Conservation (phyloP, 495 filamentous ascomycete genomes). For the Neurospora sp. region DNA sequence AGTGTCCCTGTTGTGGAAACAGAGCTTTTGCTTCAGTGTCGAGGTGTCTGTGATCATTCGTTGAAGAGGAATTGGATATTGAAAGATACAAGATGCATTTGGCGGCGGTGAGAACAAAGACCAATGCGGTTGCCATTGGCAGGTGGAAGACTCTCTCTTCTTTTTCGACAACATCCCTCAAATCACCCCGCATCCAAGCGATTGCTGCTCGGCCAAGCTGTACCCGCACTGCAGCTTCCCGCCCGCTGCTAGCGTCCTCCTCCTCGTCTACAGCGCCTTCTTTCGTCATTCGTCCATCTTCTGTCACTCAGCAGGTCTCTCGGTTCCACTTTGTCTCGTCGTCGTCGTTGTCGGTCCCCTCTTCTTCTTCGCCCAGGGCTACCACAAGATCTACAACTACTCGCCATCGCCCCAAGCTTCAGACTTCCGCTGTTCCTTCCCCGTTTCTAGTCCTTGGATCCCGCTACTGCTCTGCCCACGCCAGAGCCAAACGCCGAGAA, state of each 20-base stretch:
- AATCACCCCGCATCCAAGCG: not conserved
- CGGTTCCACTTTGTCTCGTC: not conserved
- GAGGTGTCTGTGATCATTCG: not conserved
- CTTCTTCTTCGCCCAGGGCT: not conserved
- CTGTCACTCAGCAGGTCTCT: not conserved
- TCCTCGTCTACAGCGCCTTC: constrained; percentile 5
- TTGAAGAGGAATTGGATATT: not conserved
- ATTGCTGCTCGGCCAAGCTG: not conserved
- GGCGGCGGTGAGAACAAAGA: not conserved
- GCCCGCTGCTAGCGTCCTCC: constrained; percentile 1
- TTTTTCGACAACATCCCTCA: not conserved
- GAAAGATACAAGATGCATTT: not conserved
- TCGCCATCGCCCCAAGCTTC: not conserved
- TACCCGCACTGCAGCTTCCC: not conserved
- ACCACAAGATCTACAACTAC: not conserved
- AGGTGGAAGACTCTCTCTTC: not conserved
- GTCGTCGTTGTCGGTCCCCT: not conserved
- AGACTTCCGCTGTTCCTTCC: not conserved
- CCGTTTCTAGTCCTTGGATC: not conserved
- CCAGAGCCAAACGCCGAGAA: constrained; percentile 7
- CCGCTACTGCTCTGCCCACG: not conserved
- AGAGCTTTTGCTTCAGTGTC: not conserved
- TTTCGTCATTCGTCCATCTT: not conserved
- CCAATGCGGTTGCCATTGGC: not conserved
- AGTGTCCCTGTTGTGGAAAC: not conserved